Base-by-base conservation (phyloP, 306 rosid species). In the Prunus mira region DNA sequence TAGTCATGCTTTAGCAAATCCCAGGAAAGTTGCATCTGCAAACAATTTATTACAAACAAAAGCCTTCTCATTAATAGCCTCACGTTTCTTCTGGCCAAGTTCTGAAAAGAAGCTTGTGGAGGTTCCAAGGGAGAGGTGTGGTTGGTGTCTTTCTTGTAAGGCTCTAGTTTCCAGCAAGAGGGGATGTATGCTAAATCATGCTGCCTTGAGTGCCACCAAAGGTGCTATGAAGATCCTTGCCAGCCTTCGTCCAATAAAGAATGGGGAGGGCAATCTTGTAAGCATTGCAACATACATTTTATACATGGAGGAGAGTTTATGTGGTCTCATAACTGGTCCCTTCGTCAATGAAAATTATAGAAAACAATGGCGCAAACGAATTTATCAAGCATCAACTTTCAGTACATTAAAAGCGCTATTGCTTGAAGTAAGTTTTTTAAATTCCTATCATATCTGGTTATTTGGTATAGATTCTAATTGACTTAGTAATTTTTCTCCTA, bases 121-220 rank as follows among this genome's bases (percentile, higher is more conserved):
- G 82, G 96, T 92, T 71, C 97, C 99, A 50, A 95, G 97, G 79
- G 99, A 95, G 89, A 95, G 99, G 84, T 95, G 99, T 89, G 97
- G 96, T 76, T 95, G 99, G 99, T 95, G 99, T 83, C 83, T 92
- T 80, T 90, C 99, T 72, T 95, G 99, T 80, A 91, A 87, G 88
- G 87, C 93, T 28, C 19, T 90, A 57, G 87, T 84, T 72, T 70
- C 92, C 71, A 90, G 99, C 90, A 95, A 89, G 92, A 92, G 89
- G 87, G 99, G 99, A 56, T 95, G 99, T 83, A 89, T 92, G 97
- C 83, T 95, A 84, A 95, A 95, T 85, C 99, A 95, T 78, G 96
- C 97, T 75, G 87, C 83, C 80, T 58, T 95, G 84, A 75, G 83
- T 89, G 99, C 89, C 76, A 90, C 97, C 54, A 95, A 91, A 88